phyloP scores from a whole-genome alignment of 257 asterid species.

The Lycium barbarum region DNA sequence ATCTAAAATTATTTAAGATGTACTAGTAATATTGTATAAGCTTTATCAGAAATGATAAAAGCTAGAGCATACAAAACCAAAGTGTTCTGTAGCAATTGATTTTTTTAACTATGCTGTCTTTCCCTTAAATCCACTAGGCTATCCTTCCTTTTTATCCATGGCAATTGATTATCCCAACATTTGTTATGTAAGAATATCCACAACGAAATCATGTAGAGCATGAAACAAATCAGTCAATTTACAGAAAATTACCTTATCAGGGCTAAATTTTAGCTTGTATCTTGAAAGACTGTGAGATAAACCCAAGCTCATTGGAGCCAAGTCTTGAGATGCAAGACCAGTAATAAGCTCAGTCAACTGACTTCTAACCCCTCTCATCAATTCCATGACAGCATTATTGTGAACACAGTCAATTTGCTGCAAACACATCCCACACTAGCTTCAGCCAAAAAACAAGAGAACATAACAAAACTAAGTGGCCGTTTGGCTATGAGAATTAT shows the following conservation, averaged over 20 bases:
- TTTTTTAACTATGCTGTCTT: not conserved
- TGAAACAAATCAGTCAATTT: not conserved
- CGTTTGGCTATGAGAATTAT: too few species aligned
- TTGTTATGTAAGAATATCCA: not conserved
- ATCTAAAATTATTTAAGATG: not conserved
- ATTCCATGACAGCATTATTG: conserved; percentile 79
- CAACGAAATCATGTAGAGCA: not conserved
- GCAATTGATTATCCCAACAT: not conserved
- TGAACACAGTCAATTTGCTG: conserved; percentile 93
- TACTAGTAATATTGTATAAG: not conserved
- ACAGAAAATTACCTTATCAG: conserved; percentile 67
- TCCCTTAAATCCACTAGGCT: not conserved
- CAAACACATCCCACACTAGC: not conserved
- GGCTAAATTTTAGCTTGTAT: conserved; percentile 87
- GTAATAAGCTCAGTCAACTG: conserved; percentile 81
- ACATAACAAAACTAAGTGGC: not conserved
- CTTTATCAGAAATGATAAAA: conserved; percentile 7
- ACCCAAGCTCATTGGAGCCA: conserved; percentile 95
- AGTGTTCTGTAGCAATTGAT: not conserved
- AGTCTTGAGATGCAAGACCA: conserved; percentile 81
- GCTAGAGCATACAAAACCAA: not conserved
- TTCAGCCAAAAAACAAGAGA: not conserved
- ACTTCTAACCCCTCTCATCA: conserved; percentile 92
- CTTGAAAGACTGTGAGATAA: conserved; percentile 88
- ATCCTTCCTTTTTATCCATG: not conserved